Base-by-base conservation (phyloP, 495 filamentous ascomycete genomes). In the Platismatia glauca region DNA sequence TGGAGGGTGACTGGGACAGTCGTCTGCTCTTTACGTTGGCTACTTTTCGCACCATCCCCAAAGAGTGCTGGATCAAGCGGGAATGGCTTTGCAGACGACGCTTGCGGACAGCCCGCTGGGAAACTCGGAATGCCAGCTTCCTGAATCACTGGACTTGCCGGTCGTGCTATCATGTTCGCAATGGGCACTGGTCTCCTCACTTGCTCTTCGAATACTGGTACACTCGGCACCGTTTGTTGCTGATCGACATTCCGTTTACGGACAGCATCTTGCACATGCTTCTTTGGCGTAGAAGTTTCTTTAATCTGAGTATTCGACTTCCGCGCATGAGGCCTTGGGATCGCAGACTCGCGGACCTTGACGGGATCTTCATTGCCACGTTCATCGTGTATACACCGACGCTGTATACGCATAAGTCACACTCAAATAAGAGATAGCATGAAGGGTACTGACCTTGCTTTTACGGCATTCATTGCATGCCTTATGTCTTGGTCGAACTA, bases 351-450 rank as follows among this genome's bases (percentile, higher is more conserved):
- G 56, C 79, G 77, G 9, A 82, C 80, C 61, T 86, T 87, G 62
- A 82, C 70, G 1, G 84, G 84, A 67, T 88, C 85, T 37, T 87
- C 78, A 58, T 82, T 77, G 41, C 85, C 85, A 65, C 80, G 77
- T 61, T 84, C 83, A 64, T 87, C 84, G 64, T 88, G 85, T 31
- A 88, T 84, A 66, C 85, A 88, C 65, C 85, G 83, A 58, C 85
- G 84, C 85, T 88, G 59, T 43, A 52, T 16, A 34, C 41, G 5
- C 29, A 58, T 74, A 58, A 76, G 67, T 67, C 60, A 63, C 48
- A 8, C 5, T 7, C 31, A 9, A 38, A 50, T 59, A 3, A 41
- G 39, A 37, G 34, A 37, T 27, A 58, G 59, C 18, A 63, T 18
- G 18, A 31, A 44, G 53, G 33, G 18, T 68, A 67, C 74, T 68